Evolutionary conservation across 495 filamentous ascomycete genomes (phyloP).

Genomic region (Penicillium angulare): DNA sequence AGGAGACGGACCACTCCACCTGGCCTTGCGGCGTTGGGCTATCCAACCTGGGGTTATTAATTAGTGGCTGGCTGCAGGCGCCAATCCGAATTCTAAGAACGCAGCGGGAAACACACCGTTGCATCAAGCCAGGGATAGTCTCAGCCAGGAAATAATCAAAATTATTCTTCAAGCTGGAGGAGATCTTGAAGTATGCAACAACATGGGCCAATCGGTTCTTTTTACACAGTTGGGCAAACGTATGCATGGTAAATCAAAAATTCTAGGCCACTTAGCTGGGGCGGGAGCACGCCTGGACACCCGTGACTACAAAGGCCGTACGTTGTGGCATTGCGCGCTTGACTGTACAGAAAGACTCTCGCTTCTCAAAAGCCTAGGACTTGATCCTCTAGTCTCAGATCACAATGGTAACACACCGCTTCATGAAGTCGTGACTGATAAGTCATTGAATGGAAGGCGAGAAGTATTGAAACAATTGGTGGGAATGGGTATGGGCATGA

Average conservation of each 20-base stretch:
- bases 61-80: neutral
- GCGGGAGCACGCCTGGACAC: neutral
- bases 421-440: slow-evolving; percentile 1
- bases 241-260: neutral
- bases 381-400: slow-evolving; percentile 11
- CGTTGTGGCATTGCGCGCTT: neutral
- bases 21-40: neutral
- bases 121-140: neutral
- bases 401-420: slow-evolving; percentile 18
- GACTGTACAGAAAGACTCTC: neutral
- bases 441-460: neutral
- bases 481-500: slow-evolving; percentile 8
- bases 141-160: neutral
- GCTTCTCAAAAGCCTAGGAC: neutral
- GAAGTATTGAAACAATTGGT: slow-evolving; percentile 2
- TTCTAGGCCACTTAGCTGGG: neutral
- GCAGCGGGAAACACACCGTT: neutral
- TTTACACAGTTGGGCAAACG: neutral
- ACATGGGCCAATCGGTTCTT: neutral
- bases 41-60: neutral
- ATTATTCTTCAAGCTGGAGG: neutral
- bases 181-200: neutral
- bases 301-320: neutral
- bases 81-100: neutral
- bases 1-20: neutral